Base-by-base conservation (phyloP, 306 rosid species). In the Cucumis cinereus region DNA sequence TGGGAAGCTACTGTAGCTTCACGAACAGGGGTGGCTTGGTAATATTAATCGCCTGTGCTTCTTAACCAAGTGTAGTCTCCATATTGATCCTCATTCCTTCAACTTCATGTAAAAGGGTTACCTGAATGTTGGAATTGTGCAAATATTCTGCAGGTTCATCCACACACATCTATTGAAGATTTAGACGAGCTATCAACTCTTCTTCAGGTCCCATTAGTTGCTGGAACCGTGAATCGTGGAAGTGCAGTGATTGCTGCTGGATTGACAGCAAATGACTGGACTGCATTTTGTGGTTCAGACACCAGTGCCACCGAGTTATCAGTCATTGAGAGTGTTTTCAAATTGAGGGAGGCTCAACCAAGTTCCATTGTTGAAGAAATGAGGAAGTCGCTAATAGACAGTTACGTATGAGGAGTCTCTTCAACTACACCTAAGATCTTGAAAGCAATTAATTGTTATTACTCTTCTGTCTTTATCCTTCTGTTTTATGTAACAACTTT, bases 21-120 rank as follows among this genome's bases (percentile, higher is more conserved):
- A 87, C 98, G 53, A 94, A 94, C 40, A 90, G 74, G 81, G 98
- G 98, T 82, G 98, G 97, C 79, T 76, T 94, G 96, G 98, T 93
- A 87, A 87, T 57, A 12, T 10, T 20, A 11, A 14, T 8, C 13
- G 23, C 26, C 36, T 33, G 3, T 22, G 12, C 30, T 26, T 15
- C 4, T 47, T 8, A 70, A 70, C 57, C 9, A 70, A 45, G 57
- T 15, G 14, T 14, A 14, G 16, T 24, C 15, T 47, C 74, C 55
- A 20, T 38, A 38, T 38, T 40, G 17, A 38, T 7, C 66, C 2
- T 23, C 49, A 43, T 23, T 24, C 10, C 28, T 75, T 38, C 8
- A 17, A 5, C 28, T 14, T 30, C 10, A 33, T 41, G 30, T 22
- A 5, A 28, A 10, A 54, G 1, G 10, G 1, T 11, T 4, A 8